These are phyloP conservation scores for Astrephomene gubernaculifera DNA, from an alignment of 139 green algal genomes.

Conservation along the genomic window DNA sequence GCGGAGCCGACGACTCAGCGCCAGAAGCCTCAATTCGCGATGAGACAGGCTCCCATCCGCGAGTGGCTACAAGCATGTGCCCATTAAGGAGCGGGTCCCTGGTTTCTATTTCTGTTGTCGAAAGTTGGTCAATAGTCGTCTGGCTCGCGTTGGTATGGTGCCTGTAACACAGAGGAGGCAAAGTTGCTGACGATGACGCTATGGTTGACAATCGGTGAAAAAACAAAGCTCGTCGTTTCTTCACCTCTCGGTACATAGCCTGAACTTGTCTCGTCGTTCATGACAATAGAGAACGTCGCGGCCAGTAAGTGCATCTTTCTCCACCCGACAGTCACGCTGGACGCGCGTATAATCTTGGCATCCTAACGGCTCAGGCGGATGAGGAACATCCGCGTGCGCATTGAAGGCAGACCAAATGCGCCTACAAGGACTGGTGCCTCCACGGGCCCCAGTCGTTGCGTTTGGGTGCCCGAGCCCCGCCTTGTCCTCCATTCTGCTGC, in stretches of 20 bases:
- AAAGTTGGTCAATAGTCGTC: slow-evolving; percentile 8
- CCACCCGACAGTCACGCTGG: slow-evolving; percentile 1
- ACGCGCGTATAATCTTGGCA: slow-evolving; percentile 9
- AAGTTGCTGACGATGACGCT: background rate
- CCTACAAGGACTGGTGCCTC: background rate
- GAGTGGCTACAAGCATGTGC: background rate
- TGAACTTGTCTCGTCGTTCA: slow-evolving; percentile 18
- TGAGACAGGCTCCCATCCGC: background rate
- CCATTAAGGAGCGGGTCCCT: slow-evolving; percentile 16
- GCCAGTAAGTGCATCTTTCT: background rate
- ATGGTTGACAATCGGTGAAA: background rate
- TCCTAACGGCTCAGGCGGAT: background rate
- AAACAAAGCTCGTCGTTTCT: too few relatives aligned
- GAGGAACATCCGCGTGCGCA: slow-evolving; percentile 5
- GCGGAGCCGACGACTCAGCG: background rate
- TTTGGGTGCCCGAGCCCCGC: background rate
- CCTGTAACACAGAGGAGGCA: too few relatives aligned
- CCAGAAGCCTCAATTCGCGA: background rate
- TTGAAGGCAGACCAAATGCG: slow-evolving; percentile 18
- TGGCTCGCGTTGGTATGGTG: too few relatives aligned
- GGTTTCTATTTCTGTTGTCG: slow-evolving; percentile 28
- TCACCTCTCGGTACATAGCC: slow-evolving; percentile 18
- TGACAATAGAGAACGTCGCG: slow-evolving; percentile 20
- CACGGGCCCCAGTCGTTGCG: background rate
- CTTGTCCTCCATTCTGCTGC: slow-evolving; percentile 7